Evolutionary conservation across 805 yeast species (phyloP).

Genomic region (Candida michaelii): DNA sequence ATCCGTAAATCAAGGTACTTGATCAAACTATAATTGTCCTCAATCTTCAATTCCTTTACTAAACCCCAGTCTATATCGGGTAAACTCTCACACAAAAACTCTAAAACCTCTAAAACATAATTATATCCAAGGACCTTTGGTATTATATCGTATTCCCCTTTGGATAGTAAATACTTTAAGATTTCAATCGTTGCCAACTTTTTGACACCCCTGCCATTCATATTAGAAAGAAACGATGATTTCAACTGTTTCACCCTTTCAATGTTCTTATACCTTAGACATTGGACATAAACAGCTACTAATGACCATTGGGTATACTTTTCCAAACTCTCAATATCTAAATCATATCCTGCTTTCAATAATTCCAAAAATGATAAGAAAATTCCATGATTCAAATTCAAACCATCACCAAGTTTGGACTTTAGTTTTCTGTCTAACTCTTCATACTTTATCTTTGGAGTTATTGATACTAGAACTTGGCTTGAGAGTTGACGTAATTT

Average conservation of each 20-base stretch:
- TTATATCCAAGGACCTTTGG: background rate
- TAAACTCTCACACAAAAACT: background rate
- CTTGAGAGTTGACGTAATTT: conserved; percentile 89
- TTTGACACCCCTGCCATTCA: conserved; percentile 11
- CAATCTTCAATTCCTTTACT: background rate
- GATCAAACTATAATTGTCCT: conserved; percentile 2
- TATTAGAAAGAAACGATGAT: background rate
- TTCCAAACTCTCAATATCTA: background rate
- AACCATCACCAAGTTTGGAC: conserved; percentile 33
- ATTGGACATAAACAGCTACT: conserved; percentile 29
- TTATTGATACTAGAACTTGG: conserved; percentile 50
- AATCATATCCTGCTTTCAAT: conserved; percentile 9
- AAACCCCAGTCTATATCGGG: background rate
- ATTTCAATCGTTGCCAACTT: conserved; percentile 10
- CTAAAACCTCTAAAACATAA: background rate
- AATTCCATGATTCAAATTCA: conserved; percentile 51
- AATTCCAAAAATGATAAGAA: conserved; percentile 42
- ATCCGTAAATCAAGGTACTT: conserved; percentile 5
- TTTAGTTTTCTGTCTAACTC: conserved; percentile 51
- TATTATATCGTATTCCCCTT: conserved; percentile 2
- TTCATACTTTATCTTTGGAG: conserved; percentile 36
- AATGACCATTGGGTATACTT: conserved; percentile 29
- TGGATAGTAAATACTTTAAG: conserved; percentile 5
- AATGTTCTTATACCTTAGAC: background rate
- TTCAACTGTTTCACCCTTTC: background rate